Percentiles rank a stretch among this genome's conserved stretches.
Evolutionary conservation across 148 eudicot genomes (phyloP).

Genomic region (Cornus controversa): DNA sequence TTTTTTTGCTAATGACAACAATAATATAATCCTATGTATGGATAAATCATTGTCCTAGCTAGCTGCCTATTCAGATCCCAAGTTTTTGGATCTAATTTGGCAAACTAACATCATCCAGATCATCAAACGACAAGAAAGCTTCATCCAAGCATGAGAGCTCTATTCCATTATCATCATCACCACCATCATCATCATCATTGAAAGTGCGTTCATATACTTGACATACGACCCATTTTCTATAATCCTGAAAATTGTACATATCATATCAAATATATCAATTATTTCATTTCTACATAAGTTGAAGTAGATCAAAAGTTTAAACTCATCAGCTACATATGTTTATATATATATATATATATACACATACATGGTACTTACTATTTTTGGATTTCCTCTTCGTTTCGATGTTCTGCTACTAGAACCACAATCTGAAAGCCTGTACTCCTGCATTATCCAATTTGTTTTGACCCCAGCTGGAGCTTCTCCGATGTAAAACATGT

Average conservation of each 20-base stretch:
- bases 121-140: constrained; percentile 85
- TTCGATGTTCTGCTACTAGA: constrained; percentile 39
- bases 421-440: constrained; percentile 50
- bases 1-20: background rate
- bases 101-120: constrained; percentile 75
- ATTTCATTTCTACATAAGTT: too few relatives aligned
- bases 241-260: constrained; percentile 47
- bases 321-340: background rate
- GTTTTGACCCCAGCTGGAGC: constrained; percentile 50
- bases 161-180: constrained; percentile 35
- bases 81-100: constrained; percentile 35
- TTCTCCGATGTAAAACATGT: constrained; percentile 59
- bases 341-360: background rate
- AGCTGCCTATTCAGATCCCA: constrained; percentile 1
- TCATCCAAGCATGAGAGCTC: constrained; percentile 92
- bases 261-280: background rate
- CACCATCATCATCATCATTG: constrained; percentile 47
- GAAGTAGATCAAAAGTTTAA: too few relatives aligned
- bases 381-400: constrained; percentile 37
- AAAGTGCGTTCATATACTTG: constrained; percentile 61
- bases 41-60: background rate
- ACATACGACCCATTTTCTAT: constrained; percentile 77
- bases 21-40: background rate
- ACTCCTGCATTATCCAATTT: constrained; percentile 90
- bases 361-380: constrained; percentile 23